These are phyloP conservation scores for Neurospora sp. DNA, from an alignment of 495 filamentous ascomycete genomes.

Conservation along the genomic window DNA sequence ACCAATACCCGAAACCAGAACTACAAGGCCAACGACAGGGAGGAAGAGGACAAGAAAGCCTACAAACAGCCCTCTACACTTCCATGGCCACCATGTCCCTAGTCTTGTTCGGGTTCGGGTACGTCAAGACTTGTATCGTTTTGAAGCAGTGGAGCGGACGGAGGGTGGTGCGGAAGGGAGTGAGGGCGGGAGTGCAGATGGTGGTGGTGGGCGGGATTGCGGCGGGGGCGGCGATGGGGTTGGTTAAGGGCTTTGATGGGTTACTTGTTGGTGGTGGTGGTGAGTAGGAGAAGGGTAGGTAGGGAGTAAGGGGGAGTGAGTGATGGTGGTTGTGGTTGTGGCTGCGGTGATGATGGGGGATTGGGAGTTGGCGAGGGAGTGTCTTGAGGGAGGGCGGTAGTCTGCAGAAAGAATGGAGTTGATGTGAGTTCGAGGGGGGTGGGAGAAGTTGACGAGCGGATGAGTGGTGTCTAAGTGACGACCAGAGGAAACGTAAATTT, in stretches of 20 bases:
- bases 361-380: not conserved
- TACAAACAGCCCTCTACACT: not conserved
- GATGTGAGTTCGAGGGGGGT: not conserved
- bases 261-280: not conserved
- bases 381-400: not conserved
- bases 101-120: conserved; percentile 31
- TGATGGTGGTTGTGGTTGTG: not conserved
- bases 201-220: conserved; percentile 30
- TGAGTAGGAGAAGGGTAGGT: not conserved
- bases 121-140: conserved; percentile 36
- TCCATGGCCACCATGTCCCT: not conserved
- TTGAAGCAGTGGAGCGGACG: conserved; percentile 20
- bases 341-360: not conserved
- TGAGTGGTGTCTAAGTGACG: not conserved
- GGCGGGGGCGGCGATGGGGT: conserved; percentile 34
- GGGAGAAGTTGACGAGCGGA: not conserved
- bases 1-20: not conserved
- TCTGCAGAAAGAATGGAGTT: not conserved
- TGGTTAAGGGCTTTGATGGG: conserved; percentile 23
- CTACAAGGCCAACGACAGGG: not conserved
- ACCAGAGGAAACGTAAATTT: not conserved
- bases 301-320: not conserved
- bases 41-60: not conserved
- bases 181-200: conserved; percentile 32
- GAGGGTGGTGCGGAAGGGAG: conserved; percentile 7